These are phyloP conservation scores for Tulasnella sp. DNA, from an alignment of 768 basidiomycete genomes.

Conservation along the genomic window DNA sequence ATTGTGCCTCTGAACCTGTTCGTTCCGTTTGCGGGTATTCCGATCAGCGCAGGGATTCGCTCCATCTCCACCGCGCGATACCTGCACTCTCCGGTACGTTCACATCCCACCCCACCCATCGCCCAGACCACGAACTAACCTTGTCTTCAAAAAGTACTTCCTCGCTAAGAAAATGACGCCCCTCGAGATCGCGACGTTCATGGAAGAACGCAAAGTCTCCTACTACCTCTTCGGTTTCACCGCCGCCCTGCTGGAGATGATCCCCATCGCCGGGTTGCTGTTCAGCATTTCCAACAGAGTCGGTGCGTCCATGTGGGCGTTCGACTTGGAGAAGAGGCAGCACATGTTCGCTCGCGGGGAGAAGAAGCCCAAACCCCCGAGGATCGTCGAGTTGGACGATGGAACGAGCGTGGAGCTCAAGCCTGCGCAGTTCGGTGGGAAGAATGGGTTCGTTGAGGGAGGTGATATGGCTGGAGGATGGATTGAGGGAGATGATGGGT, in stretches of 20 bases:
- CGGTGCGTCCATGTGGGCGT: conserved; percentile 92
- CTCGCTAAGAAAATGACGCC: conserved; percentile 70
- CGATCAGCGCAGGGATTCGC: conserved; percentile 52
- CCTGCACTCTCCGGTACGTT: conserved; percentile 54
- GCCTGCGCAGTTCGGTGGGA: background rate
- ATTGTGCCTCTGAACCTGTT: conserved; percentile 48
- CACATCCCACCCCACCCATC: background rate
- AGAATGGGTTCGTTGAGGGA: background rate
- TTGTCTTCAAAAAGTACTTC: conserved; percentile 48
- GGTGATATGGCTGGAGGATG: background rate
- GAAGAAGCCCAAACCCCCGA: conserved; percentile 20
- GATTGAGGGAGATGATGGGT: background rate
- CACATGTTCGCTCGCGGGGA: conserved; percentile 28
- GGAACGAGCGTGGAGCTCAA: background rate
- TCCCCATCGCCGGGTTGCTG: conserved; percentile 64
- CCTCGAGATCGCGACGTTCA: conserved; percentile 56
- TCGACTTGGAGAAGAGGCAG: conserved; percentile 37
- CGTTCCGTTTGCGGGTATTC: conserved; percentile 53
- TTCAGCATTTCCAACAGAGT: conserved; percentile 81
- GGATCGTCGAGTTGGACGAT: conserved; percentile 5
- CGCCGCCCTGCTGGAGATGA: conserved; percentile 66
- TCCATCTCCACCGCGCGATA: conserved; percentile 54
- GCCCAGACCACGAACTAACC: background rate
- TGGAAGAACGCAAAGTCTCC: conserved; percentile 86
- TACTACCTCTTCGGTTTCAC: conserved; percentile 71